phyloP scores from a whole-genome alignment of 1,284 basidiomycete genomes.

The Microbotryum silenes-acaulis region DNA sequence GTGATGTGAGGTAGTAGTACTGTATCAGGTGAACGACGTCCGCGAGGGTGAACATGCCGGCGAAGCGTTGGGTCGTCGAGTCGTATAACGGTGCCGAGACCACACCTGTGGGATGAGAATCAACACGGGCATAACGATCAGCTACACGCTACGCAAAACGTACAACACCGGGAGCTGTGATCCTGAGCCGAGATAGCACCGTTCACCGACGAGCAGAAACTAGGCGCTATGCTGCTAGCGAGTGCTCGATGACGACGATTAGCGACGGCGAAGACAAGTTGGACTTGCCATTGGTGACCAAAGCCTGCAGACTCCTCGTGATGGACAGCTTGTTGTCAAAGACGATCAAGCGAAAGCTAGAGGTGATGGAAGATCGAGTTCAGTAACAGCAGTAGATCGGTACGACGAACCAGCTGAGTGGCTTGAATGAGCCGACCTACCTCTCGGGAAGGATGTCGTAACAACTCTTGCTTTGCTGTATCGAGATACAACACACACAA shows the following conservation, averaged over 20 bases:
- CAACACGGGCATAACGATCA: no score
- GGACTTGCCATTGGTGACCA: conserved; percentile 70
- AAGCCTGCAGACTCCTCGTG: conserved; percentile 82
- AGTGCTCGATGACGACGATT: no score
- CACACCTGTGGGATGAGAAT: conserved; percentile 55
- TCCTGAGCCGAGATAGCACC: no score
- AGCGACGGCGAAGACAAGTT: no score
- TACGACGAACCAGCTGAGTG: no score
- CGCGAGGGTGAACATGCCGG: conserved; percentile 91
- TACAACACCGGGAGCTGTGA: no score
- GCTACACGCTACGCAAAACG: no score
- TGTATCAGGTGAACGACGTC: conserved; percentile 96
- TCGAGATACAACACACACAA: background rate
- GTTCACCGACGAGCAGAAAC: no score
- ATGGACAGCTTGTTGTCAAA: conserved; percentile 91
- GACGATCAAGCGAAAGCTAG: conserved; percentile 67
- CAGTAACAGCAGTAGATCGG: no score
- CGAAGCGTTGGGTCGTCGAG: conserved; percentile 78
- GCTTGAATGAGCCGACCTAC: background rate
- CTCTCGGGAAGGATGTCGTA: conserved; percentile 37
- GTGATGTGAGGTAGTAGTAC: conserved; percentile 78
- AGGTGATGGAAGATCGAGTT: background rate
- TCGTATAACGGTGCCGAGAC: conserved; percentile 99
- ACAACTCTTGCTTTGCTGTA: conserved; percentile 28
- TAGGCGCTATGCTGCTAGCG: no score